Base-by-base conservation (phyloP, 331 rosid genomes). In the Malus hybrid region DNA sequence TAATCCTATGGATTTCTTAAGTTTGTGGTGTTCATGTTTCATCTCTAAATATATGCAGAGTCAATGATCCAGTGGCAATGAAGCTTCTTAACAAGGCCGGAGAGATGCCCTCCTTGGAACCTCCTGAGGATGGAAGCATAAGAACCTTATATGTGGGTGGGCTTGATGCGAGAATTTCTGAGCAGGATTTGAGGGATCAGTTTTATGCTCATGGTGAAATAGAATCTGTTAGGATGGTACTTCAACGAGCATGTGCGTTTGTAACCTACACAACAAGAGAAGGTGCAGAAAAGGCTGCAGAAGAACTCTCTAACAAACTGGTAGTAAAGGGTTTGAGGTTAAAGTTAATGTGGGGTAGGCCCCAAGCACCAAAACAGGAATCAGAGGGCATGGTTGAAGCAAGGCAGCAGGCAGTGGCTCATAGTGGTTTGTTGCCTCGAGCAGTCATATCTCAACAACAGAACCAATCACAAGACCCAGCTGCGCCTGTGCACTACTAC, bases 61-160 rank as follows among this genome's bases (percentile, higher is more conserved):
- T 94, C 81, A 94, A 94, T 58, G 99, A 94, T 87, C 99, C 99
- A 0, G 99, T 94, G 78, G 99, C 99, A 20, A 11, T 85, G 80
- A 94, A 94, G 82, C 90, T 94, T 68, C 99, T 94, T 61, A 90
- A 91, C 85, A 94, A 94, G 90, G 99, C 99, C 58, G 99, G 99
- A 72, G 99, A 94, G 83, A 94, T 94, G 99, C 81, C 89, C 30
- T 87, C 97, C 74, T 77, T 94, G 78, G 97, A 92, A 67, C 89
- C 90, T 70, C 99, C 99, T 0, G 97, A 94, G 70, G 97, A 94
- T 84, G 97, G 90, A 86, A 89, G 93, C 84, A 94, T 94, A 24
- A 90, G 76, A 83, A 94, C 99, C 34, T 88, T 94, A 28, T 94
- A 94, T 33, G 96, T 94, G 39, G 99, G 99, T 14, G 97, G 99